phyloP scores from a whole-genome alignment of 192 early-diverging fungal species.

The Rhizophagus prolifer region DNA sequence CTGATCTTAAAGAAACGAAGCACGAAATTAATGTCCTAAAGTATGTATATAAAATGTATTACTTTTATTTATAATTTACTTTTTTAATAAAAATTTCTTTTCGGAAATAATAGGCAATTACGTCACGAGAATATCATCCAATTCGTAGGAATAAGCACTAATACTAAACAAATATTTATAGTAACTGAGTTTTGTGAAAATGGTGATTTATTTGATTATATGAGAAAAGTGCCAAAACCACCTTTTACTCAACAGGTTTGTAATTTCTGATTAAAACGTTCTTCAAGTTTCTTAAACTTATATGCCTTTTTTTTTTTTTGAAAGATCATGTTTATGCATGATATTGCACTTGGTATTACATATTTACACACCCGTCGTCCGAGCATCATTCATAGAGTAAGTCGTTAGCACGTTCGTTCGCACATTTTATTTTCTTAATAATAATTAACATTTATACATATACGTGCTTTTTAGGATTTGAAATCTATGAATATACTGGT shows the following conservation, averaged over 20 bases:
- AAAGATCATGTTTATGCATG: constrained; percentile 73
- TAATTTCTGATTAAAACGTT: neutral
- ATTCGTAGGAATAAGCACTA: constrained; percentile 73
- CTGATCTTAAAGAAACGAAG: constrained; percentile 69
- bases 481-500: constrained; percentile 78
- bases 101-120: constrained; percentile 49
- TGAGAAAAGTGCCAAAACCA: constrained; percentile 61
- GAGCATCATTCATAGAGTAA: constrained; percentile 70
- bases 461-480: constrained; percentile 49
- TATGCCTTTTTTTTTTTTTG: neutral
- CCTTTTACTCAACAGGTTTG: constrained; percentile 60
- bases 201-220: constrained; percentile 75
- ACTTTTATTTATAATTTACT: neutral
- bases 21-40: constrained; percentile 77
- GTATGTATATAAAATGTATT: constrained; percentile 33
- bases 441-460: neutral
- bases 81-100: neutral
- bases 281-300: too few relatives aligned
- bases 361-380: constrained; percentile 73
- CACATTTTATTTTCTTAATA: neutral
- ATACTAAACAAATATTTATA: constrained; percentile 64
- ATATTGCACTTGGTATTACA: constrained; percentile 69
- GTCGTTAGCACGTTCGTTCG: neutral
- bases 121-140: constrained; percentile 73
- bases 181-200: constrained; percentile 74